phyloP scores from a whole-genome alignment of 805 yeast species.

The Nakazawaea laoshanensis region DNA sequence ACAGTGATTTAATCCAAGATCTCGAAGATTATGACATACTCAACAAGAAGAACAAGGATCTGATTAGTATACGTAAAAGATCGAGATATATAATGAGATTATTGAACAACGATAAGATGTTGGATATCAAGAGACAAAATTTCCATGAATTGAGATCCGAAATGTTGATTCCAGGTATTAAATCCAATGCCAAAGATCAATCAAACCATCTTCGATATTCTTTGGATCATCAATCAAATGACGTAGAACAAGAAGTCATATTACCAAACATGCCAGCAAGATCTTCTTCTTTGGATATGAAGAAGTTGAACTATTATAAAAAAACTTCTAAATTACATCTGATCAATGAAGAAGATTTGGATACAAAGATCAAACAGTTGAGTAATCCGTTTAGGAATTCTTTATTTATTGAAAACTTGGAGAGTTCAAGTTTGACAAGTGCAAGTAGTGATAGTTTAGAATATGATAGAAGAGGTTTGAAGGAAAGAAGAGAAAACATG shows the following conservation, averaged over 20 bases:
- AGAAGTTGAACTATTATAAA: constrained; percentile 5
- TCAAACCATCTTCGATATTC: constrained; percentile 6
- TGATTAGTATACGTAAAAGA: constrained; percentile 28
- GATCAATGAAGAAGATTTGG: constrained; percentile 1
- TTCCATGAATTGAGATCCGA: constrained; percentile 31
- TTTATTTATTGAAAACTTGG: constrained; percentile 5
- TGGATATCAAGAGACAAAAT: constrained; percentile 30
- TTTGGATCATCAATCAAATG: constrained; percentile 5
- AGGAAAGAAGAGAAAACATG: too few species aligned
- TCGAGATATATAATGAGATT: constrained; percentile 24
- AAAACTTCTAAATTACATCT: constrained; percentile 1
- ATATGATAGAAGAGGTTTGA: background rate
- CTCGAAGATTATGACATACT: constrained; percentile 18
- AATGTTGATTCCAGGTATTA: constrained; percentile 30
- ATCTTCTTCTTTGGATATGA: constrained; percentile 7
- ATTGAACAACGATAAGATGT: constrained; percentile 22
- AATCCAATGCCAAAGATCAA: constrained; percentile 2
- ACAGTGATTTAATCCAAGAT: constrained; percentile 22
- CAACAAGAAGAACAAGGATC: constrained; percentile 14
- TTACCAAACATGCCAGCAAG: background rate
- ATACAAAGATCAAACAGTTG: background rate
- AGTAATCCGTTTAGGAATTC: constrained; percentile 6
- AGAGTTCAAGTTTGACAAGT: background rate
- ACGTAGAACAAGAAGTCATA: constrained; percentile 1
- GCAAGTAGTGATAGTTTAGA: background rate